Evolutionary conservation across 495 filamentous ascomycete genomes (phyloP), one percentile per base, ranked within the genome.

Genomic region (Penicillium waksmanii): DNA sequence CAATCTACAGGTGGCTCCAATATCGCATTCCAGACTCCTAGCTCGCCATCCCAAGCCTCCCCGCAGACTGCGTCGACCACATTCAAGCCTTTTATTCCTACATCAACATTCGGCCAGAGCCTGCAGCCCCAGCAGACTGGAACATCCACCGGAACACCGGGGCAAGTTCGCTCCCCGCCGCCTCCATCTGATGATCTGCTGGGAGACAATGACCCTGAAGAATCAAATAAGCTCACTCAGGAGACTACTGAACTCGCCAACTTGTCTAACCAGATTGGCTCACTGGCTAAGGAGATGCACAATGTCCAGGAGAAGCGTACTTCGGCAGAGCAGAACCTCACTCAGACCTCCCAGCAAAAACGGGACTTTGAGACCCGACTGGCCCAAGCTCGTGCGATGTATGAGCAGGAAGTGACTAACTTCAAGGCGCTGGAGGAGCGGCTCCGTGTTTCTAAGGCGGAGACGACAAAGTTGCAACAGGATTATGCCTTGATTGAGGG

Each of bases 211-310:
- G 95, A 98, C 58, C 91, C 91, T 3, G 93, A 97, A 69, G 84
- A 93, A 50, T 92, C 85, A 69, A 96, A 89, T 69, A 94, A 89
- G 67, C 75, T 98, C 48, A 93, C 87, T 0, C 87, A 85, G 57
- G 95, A 98, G 72, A 95, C 92, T 5, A 87, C 89, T 1, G 95
- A 98, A 67, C 81, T 98, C n/a, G 95, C 93, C 31, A 98, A 98
- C 66, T 75, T 98, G 55, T 97, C 93, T 6, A 98, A 96, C 71
- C 94, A 98, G 71, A 89, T 98, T 56, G 87, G 92, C 6, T 91
- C 87, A 7, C 74, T 98, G 56, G 86, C 92, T 2, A 95, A 89
- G 71, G 92, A 98, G 78, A 96, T 96, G 84, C 89, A 95, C 70
- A 91, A 91, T 58, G 87, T 96, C 5, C 93, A 96, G 67, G 84